Evolutionary conservation across 83 land plant genomes (phyloP).

Genomic region (Larix sibirica): DNA sequence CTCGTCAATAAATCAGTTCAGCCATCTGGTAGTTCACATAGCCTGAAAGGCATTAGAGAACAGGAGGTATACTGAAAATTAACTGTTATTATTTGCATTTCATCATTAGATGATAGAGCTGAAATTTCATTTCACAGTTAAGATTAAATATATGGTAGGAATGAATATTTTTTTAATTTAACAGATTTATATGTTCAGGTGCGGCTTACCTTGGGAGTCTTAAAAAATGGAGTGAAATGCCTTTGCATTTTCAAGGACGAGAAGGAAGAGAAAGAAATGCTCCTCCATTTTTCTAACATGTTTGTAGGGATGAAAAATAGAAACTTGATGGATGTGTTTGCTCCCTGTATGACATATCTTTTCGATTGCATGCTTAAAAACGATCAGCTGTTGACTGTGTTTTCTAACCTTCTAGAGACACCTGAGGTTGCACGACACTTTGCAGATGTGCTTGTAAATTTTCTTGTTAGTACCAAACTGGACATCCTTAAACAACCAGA

Average conservation of each 20-base stretch:
- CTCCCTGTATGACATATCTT: slow-evolving; percentile 91
- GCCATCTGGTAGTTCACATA: slow-evolving; percentile 42
- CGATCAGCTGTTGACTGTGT: slow-evolving; percentile 77
- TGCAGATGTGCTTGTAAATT: slow-evolving; percentile 93
- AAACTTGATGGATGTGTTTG: slow-evolving; percentile 97
- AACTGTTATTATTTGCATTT: neutral
- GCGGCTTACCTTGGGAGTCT: slow-evolving; percentile 86
- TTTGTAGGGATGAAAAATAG: slow-evolving; percentile 95
- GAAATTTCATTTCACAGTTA: neutral
- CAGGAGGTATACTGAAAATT: slow-evolving; percentile 66
- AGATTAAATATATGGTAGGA: no score
- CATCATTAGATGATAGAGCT: neutral
- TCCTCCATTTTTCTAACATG: slow-evolving; percentile 77
- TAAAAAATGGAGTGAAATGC: slow-evolving; percentile 95
- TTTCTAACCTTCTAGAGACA: slow-evolving; percentile 75
- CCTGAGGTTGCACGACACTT: slow-evolving; percentile 81
- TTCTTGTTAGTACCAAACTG: slow-evolving; percentile 82
- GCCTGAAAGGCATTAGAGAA: slow-evolving; percentile 92
- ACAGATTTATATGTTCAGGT: slow-evolving; percentile 46
- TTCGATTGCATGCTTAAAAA: slow-evolving; percentile 93
- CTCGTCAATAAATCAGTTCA: slow-evolving; percentile 69
- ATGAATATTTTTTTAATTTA: neutral
- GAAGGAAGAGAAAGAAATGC: slow-evolving; percentile 96
- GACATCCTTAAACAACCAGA: slow-evolving; percentile 94
- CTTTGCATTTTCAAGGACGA: slow-evolving; percentile 92